Percentiles rank a stretch among this genome's conserved stretches.
Evolutionary conservation across 345 rosid genomes (phyloP).

Genomic region (Toxicodendron radicans): DNA sequence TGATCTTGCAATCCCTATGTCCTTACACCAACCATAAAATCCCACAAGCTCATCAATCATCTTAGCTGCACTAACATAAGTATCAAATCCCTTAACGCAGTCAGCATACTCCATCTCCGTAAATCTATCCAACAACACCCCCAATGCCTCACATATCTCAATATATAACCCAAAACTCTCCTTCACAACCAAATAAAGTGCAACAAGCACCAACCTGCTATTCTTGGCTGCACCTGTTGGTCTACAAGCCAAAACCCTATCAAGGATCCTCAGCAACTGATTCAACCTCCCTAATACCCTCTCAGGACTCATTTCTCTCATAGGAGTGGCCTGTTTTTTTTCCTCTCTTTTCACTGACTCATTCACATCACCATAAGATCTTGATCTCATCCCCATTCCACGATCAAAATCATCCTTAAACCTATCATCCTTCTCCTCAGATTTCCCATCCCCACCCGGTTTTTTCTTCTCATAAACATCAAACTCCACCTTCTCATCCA

Average conservation of each 20-base stretch:
- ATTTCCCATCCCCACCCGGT: constrained; percentile 36
- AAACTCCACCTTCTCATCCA: constrained; percentile 76
- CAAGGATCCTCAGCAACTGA: constrained; percentile 64
- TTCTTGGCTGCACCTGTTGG: constrained; percentile 82
- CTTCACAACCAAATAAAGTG: constrained; percentile 66
- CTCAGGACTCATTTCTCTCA: constrained; percentile 78
- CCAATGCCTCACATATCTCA: constrained; percentile 81
- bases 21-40: constrained; percentile 89
- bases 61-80: constrained; percentile 78
- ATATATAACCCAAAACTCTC: constrained; percentile 84
- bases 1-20: constrained; percentile 76
- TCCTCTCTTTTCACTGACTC: constrained; percentile 46
- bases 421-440: constrained; percentile 42
- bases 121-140: constrained; percentile 79
- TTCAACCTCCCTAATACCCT: constrained; percentile 70
- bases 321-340: constrained; percentile 48
- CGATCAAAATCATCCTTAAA: constrained; percentile 36
- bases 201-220: constrained; percentile 68
- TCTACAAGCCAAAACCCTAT: constrained; percentile 68
- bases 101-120: constrained; percentile 79
- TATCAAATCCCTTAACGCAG: constrained; percentile 85
- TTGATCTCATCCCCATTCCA: constrained; percentile 53
- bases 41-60: constrained; percentile 76
- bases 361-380: constrained; percentile 78
- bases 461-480: constrained; percentile 57